Conservation (phyloP, 441 rosid species). For the Breynia disticha region DNA sequence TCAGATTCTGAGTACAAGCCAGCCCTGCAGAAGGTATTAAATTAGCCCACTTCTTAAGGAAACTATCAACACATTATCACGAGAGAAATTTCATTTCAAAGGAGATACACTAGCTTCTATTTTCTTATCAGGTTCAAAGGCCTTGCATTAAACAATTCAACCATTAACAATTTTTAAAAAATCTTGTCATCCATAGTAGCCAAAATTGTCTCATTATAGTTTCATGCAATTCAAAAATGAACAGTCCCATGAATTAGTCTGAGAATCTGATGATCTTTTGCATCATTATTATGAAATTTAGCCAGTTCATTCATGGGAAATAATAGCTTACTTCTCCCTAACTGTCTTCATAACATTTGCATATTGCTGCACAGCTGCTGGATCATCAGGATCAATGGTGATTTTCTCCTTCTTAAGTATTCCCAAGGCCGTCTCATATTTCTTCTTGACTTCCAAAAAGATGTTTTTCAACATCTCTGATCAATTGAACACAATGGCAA, state of each 20-base stretch:
- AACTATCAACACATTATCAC: neutral
- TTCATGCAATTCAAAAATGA: too few species aligned
- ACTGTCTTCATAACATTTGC: conserved; percentile 84
- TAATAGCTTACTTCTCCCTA: conserved; percentile 65
- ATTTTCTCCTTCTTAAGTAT: conserved; percentile 74
- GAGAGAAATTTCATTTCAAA: too few species aligned
- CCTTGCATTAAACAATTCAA: too few species aligned
- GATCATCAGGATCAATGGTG: conserved; percentile 82
- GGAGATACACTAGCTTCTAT: too few species aligned
- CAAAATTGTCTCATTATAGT: too few species aligned
- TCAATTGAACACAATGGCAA: conserved; percentile 13
- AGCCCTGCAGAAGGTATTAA: conserved; percentile 49
- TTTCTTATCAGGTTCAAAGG: too few species aligned
- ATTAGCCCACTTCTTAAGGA: neutral
- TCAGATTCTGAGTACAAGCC: conserved; percentile 75
- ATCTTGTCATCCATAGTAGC: too few species aligned
- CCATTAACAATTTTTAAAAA: too few species aligned
- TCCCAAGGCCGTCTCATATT: conserved; percentile 77
- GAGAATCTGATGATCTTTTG: too few species aligned
- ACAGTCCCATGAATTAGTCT: too few species aligned
- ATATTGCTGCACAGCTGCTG: conserved; percentile 76
- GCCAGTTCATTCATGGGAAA: neutral
- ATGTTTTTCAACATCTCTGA: conserved; percentile 87
- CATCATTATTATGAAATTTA: too few species aligned
- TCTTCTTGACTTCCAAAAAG: conserved; percentile 73